Percentiles rank a stretch among this genome's conserved stretches.
phyloP scores from a whole-genome alignment of 257 asterid species.

The Solanum sejunctum region DNA sequence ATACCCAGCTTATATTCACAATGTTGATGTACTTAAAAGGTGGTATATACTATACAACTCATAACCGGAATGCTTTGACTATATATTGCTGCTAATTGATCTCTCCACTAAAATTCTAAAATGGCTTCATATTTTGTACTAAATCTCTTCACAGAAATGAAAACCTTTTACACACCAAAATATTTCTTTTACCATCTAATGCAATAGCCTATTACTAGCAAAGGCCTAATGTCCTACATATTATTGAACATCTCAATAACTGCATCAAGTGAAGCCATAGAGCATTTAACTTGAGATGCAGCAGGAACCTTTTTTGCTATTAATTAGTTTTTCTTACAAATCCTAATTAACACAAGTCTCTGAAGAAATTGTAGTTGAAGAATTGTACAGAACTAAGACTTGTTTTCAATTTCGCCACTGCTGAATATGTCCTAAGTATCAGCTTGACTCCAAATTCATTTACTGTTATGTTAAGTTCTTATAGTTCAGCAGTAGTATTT shows the following conservation, averaged over 20 bases:
- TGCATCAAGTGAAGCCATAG: neutral
- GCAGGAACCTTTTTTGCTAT: neutral
- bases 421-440: neutral
- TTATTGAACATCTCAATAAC: neutral
- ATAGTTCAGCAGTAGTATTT: neutral
- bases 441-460: neutral
- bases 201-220: neutral
- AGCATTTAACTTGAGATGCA: neutral
- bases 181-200: neutral
- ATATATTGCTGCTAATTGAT: too few species aligned
- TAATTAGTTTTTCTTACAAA: neutral
- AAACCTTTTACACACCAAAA: too few species aligned
- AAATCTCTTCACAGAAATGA: too few species aligned
- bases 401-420: neutral
- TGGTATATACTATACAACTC: neutral
- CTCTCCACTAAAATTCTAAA: too few species aligned
- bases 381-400: neutral
- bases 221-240: neutral
- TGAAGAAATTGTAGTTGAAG: neutral
- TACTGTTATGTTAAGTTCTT: neutral
- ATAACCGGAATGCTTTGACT: too few species aligned
- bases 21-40: neutral
- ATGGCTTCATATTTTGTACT: too few species aligned
- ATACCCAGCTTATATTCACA: neutral
- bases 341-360: neutral